These are phyloP conservation scores for Neophaeococcomyces mojaviensis DNA, from an alignment of 2,329 filamentous ascomycete species.

Conservation along the genomic window DNA sequence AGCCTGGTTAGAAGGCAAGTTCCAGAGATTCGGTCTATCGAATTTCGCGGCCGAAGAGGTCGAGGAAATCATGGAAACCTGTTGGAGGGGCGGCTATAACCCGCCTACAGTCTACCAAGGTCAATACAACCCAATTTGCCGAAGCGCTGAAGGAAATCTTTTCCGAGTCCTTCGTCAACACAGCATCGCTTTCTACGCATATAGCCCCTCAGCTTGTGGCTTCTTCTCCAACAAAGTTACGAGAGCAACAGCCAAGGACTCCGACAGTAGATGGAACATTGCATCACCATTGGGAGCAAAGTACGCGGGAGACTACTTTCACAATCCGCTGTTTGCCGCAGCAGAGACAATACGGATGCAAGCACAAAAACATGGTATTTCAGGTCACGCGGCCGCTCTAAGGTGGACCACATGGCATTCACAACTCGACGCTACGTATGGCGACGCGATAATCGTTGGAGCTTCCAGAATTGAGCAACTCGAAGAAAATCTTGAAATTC, in stretches of 20 bases:
- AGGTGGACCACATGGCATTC: slow-evolving; percentile 26
- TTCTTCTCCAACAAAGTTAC: slow-evolving; percentile 26
- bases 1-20: slow-evolving; percentile 35
- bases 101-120: slow-evolving; percentile 43
- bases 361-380: slow-evolving; percentile 22
- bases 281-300: slow-evolving; percentile 23
- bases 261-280: slow-evolving; percentile 23
- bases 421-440: slow-evolving; percentile 42
- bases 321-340: slow-evolving; percentile 22
- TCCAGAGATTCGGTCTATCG: slow-evolving; percentile 41
- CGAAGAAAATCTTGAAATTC: slow-evolving; percentile 48
- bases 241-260: slow-evolving; percentile 20
- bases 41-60: slow-evolving; percentile 43
- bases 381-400: slow-evolving; percentile 24
- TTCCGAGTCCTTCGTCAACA: slow-evolving; percentile 23
- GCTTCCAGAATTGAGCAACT: slow-evolving; percentile 53
- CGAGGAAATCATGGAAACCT: slow-evolving; percentile 36
- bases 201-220: slow-evolving; percentile 25
- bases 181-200: slow-evolving; percentile 25
- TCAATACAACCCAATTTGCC: slow-evolving; percentile 40
- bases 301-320: slow-evolving; percentile 25
- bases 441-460: slow-evolving; percentile 56
- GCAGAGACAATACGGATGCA: slow-evolving; percentile 22
- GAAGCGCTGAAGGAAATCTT: slow-evolving; percentile 32
- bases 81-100: slow-evolving; percentile 34